phyloP scores from a whole-genome alignment of 257 asterid species.

The Capsicum baccatum region DNA sequence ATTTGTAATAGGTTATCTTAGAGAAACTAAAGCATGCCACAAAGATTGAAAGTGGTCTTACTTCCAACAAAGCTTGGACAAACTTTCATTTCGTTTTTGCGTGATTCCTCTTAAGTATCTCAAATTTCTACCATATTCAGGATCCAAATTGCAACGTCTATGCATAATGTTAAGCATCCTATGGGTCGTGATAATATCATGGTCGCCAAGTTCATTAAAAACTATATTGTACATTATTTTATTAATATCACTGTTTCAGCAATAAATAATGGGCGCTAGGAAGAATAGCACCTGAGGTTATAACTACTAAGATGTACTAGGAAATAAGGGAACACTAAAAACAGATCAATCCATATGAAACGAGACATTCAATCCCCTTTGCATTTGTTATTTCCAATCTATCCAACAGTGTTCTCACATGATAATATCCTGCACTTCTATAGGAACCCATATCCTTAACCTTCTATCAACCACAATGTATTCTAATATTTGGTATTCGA shows the following conservation, averaged over 20 bases:
- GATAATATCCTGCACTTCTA: slow-evolving; percentile 32
- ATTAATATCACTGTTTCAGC: background rate
- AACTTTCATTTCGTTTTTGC: background rate
- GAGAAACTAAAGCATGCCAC: background rate
- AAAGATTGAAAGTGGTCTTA: background rate
- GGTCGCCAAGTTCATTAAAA: background rate
- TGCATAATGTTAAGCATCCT: background rate
- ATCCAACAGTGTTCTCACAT: slow-evolving; percentile 30
- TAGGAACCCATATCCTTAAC: slow-evolving; percentile 36
- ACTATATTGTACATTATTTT: background rate
- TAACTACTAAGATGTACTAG: background rate
- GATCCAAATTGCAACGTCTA: background rate
- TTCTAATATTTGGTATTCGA: slow-evolving; percentile 36
- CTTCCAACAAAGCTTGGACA: background rate
- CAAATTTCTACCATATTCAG: background rate
- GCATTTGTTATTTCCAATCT: slow-evolving; percentile 33
- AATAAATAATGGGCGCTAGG: background rate
- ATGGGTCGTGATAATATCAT: background rate
- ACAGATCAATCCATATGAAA: background rate
- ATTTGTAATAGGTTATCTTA: background rate
- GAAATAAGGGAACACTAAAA: background rate
- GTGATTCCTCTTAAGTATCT: background rate
- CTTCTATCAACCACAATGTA: slow-evolving; percentile 34
- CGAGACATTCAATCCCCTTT: background rate
- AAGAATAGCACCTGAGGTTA: background rate